Percentiles rank a stretch among this genome's conserved stretches.
Conservation (phyloP, 208 protist genomes). For the Crithidia fasciculata region DNA sequence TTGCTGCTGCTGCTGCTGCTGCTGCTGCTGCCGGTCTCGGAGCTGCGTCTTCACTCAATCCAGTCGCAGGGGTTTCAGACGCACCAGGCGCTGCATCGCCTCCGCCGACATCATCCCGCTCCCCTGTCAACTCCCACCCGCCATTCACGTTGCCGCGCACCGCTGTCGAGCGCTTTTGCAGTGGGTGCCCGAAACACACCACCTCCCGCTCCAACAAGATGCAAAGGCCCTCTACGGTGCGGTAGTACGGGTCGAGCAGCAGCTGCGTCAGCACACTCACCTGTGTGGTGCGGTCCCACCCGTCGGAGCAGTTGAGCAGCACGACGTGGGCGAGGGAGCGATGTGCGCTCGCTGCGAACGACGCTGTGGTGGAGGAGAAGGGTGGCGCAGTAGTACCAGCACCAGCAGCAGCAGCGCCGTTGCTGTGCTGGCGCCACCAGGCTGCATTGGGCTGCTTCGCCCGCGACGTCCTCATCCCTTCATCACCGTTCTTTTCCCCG, state of each 20-base stretch:
- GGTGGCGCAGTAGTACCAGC: neutral
- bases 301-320: conserved; percentile 87
- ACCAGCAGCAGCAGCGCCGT: neutral
- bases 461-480: too few species aligned
- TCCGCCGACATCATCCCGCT: neutral
- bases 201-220: conserved; percentile 95
- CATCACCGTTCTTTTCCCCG: too few species aligned
- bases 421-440: neutral
- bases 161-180: conserved; percentile 22
- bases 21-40: neutral
- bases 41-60: neutral
- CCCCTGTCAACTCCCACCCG: conserved; percentile 4
- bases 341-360: conserved; percentile 26
- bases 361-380: conserved; percentile 13
- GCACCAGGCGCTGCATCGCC: too few species aligned
- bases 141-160: conserved; percentile 29
- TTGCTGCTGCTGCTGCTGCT: too few species aligned
- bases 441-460: too few species aligned
- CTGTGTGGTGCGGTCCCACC: conserved; percentile 94
- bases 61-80: too few species aligned
- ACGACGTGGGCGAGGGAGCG: conserved; percentile 26
- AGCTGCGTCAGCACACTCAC: conserved; percentile 76
- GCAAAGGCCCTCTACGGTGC: conserved; percentile 92
- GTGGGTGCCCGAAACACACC: conserved; percentile 85
- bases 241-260: conserved; percentile 93